A percentile compares a stretch with the other conserved stretches of the same genome.
These are phyloP conservation scores for Mycena maculata DNA, from an alignment of 768 basidiomycete species.

Conservation along the genomic window DNA sequence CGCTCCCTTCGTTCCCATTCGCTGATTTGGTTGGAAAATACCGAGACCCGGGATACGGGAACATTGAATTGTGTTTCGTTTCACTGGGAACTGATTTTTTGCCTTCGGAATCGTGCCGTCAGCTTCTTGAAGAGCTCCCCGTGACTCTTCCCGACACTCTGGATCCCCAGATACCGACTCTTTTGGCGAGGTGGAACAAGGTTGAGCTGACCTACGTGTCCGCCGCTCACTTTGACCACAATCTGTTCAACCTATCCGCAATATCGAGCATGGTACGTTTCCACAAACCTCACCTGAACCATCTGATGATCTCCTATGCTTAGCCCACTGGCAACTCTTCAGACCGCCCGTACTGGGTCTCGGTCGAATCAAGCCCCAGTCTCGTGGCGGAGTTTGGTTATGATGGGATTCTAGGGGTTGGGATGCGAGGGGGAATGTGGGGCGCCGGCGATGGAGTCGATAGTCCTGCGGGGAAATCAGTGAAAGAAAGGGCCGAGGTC, in stretches of 20 bases:
- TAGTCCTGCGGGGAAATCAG: constrained; percentile 32
- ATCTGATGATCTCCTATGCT: neutral
- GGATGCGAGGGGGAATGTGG: constrained; percentile 37
- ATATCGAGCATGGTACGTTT: constrained; percentile 35
- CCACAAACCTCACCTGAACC: too few relatives aligned
- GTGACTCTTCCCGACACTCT: constrained; percentile 17
- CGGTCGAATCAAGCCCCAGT: neutral
- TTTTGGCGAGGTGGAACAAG: constrained; percentile 37
- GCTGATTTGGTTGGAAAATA: constrained; percentile 24
- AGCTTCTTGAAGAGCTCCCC: constrained; percentile 31
- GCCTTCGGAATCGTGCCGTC: constrained; percentile 32
- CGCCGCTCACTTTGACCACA: constrained; percentile 40
- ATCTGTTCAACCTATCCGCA: constrained; percentile 36
- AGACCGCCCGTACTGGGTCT: constrained; percentile 38
- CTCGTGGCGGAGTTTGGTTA: constrained; percentile 35
- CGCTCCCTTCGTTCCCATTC: constrained; percentile 18
- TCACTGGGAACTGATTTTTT: neutral
- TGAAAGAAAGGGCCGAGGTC: constrained; percentile 40
- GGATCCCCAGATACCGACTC: constrained; percentile 38
- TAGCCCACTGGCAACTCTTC: constrained; percentile 37
- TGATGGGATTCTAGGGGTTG: constrained; percentile 29
- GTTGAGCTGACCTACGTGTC: constrained; percentile 35
- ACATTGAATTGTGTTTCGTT: constrained; percentile 28
- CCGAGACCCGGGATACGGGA: constrained; percentile 26
- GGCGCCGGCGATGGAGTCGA: constrained; percentile 36